These are phyloP conservation scores for Malus domestica DNA, from an alignment of 306 rosid species.

Conservation along the genomic window ASM211411v1 NC_041790.1:9904501-9905000, in stretches of 20 bases:
- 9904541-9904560: conserved; percentile 51
- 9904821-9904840: neutral
- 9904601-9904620: conserved; percentile 24
- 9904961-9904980: too few species aligned
- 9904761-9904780: neutral
- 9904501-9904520: conserved; percentile 31
- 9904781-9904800: neutral
- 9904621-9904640: neutral
- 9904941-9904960: too few species aligned
- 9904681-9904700: conserved; percentile 71
- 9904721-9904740: conserved; percentile 21
- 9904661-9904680: conserved; percentile 38
- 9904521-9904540: conserved; percentile 48
- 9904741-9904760: neutral
- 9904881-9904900: too few species aligned
- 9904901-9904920: too few species aligned
- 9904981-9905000: too few species aligned
- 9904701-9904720: conserved; percentile 36
- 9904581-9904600: conserved; percentile 28
- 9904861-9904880: too few species aligned
- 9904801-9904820: neutral
- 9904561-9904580: conserved; percentile 40
- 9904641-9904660: conserved; percentile 44
- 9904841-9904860: too few species aligned
- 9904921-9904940: too few species aligned